Conservation (phyloP, 2,329 filamentous ascomycete genomes). For the Zarea fungicola region DNA sequence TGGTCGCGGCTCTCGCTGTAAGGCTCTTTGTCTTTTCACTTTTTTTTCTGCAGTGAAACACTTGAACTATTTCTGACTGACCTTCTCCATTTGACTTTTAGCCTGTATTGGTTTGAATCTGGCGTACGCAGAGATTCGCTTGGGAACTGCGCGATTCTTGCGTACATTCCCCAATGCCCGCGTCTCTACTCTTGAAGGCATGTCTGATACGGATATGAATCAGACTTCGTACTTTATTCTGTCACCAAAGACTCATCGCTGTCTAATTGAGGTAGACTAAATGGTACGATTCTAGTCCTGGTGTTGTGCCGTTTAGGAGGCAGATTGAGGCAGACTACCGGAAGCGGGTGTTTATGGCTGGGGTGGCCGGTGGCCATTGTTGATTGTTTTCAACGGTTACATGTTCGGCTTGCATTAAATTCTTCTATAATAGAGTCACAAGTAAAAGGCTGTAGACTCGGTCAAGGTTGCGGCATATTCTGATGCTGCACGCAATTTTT, state of each 20-base stretch:
- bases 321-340: too few species aligned
- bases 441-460: too few species aligned
- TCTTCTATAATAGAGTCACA: too few species aligned
- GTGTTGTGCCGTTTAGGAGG: too few species aligned
- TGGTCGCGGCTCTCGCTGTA: conserved; percentile 42
- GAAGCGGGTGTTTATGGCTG: too few species aligned
- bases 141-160: conserved; percentile 47
- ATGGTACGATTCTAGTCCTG: too few species aligned
- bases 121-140: conserved; percentile 49
- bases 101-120: conserved; percentile 52
- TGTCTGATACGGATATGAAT: conserved; percentile 30
- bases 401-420: too few species aligned
- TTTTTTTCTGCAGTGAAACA: not conserved
- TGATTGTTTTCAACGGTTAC: too few species aligned
- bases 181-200: conserved; percentile 26
- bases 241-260: conserved; percentile 24
- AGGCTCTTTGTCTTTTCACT: not conserved
- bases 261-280: conserved; percentile 19
- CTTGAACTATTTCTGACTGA: not conserved
- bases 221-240: conserved; percentile 26
- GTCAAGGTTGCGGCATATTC: too few species aligned
- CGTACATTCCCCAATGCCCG: conserved; percentile 33
- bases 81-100: too few species aligned
- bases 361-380: too few species aligned
- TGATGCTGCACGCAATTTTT: too few species aligned